Base-by-base conservation (phyloP, 2,329 filamentous ascomycete genomes). In the Orbilia quercus region DNA sequence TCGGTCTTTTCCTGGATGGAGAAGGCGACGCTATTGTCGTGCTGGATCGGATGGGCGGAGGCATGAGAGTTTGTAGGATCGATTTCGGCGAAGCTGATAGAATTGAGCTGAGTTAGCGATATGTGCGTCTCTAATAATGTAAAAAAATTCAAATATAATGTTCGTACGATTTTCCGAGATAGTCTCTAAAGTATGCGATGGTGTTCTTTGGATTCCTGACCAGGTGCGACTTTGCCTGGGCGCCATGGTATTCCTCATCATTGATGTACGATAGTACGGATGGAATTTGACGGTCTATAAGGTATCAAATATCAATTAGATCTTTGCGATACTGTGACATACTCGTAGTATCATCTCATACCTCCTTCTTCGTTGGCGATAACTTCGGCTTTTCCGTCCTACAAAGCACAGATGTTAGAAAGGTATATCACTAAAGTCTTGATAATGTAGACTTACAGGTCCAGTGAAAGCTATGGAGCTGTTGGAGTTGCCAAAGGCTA, bases 311-410 rank as follows among this genome's bases (percentile, higher is more conserved):
- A 23, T 31, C 31, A 36, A 54, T 28, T 28, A 50, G 18, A 59
- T 47, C 16, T 20, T 16, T 6, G 5, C 2, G 23, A n/a, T 14
- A 31, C n/a, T 5, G 14, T 5, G 23, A 2, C 55, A 2, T 23
- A 31, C n/a, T 18, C 20, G 36, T 25, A 57, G 53, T 16, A 4
- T 47, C 63, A 48, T 47, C 82, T n/a, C 88, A 80, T 81, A 92
- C 91, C 91, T 85, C 95, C 95, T 80, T 98, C 95, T 84, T 98
- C 95, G 83, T 99, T 98, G 80, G 95, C 95, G 83, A 99, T 98
- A 76, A 99, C 94, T 81, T 97, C 92, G 76, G 92, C 90, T 85
- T 96, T 96, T 82, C 96, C 94, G 80, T 98, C 94, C 85, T 53
- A 51, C 75, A 60, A 53, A 16, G 23, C 31, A 70, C 28, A 28